Percentiles rank a stretch among this genome's conserved stretches.
Conservation (phyloP, 352 stramenopile species). For the Globisporangium solare region DNA sequence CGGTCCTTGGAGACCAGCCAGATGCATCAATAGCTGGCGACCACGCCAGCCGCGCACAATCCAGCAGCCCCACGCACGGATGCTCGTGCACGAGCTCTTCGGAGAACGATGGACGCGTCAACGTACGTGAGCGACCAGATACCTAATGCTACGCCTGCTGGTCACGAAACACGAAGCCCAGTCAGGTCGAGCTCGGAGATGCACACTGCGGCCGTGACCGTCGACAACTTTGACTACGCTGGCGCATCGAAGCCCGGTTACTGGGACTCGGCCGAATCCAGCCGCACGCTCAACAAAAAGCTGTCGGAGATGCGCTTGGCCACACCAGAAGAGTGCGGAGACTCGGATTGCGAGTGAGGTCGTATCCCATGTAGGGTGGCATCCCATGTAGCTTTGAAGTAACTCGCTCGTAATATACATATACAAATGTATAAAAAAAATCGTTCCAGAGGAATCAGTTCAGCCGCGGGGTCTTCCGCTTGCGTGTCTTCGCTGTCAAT, state of each 20-base stretch:
- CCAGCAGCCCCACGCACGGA: neutral
- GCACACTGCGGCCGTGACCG: neutral
- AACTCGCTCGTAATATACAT: neutral
- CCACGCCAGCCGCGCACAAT: neutral
- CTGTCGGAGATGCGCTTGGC: conserved; percentile 18
- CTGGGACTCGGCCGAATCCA: conserved; percentile 21
- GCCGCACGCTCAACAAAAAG: conserved; percentile 16
- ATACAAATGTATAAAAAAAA: neutral
- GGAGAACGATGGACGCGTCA: conserved; percentile 1
- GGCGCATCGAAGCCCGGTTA: conserved; percentile 10
- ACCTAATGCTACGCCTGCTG: neutral
- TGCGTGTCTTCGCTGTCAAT: neutral
- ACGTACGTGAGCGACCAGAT: neutral
- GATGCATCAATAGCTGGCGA: neutral
- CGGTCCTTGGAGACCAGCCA: neutral
- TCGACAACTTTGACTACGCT: conserved; percentile 17
- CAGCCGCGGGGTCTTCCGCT: neutral
- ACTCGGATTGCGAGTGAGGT: conserved; percentile 3
- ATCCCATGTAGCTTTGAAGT: neutral
- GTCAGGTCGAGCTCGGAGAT: neutral
- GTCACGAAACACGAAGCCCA: neutral
- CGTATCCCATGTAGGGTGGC: neutral
- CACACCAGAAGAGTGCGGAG: neutral
- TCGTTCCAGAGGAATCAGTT: neutral
- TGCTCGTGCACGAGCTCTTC: conserved; percentile 2